Conservation (phyloP, 257 asterid species). For the Paulownia fortunei region DNA sequence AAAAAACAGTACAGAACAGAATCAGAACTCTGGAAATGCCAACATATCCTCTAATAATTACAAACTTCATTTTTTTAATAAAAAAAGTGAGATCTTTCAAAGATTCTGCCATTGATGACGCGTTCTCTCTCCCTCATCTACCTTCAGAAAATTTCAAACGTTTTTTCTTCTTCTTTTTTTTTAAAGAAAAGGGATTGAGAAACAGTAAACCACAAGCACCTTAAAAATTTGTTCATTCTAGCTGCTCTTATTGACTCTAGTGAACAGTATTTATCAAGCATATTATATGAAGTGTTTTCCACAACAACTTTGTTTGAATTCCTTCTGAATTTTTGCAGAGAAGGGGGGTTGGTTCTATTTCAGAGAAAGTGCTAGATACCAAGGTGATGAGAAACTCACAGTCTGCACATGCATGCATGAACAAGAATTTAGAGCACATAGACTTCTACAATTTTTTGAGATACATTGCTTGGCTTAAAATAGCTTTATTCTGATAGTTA, state of each 20-base stretch:
- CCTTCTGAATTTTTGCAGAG: conserved; percentile 58
- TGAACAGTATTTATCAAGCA: too few species aligned
- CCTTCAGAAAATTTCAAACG: conserved; percentile 4
- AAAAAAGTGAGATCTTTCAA: conserved; percentile 37
- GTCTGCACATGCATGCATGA: conserved; percentile 43
- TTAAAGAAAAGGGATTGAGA: background rate
- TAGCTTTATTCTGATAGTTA: background rate
- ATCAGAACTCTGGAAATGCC: conserved; percentile 47
- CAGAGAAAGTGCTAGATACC: conserved; percentile 75
- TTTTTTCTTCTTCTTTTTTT: too few species aligned
- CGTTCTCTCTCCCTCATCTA: conserved; percentile 37
- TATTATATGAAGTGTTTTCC: background rate
- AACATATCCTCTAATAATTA: conserved; percentile 40
- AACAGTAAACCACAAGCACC: background rate
- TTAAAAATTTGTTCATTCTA: conserved; percentile 23
- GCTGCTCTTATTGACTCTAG: conserved; percentile 36
- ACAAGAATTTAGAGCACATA: background rate
- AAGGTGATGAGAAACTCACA: conserved; percentile 59
- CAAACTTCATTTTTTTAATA: conserved; percentile 33
- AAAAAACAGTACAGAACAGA: conserved; percentile 51
- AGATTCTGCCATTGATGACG: conserved; percentile 46
- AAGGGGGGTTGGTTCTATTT: conserved; percentile 70
- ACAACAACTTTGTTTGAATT: conserved; percentile 19
- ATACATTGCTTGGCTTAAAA: too few species aligned
- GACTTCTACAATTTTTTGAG: conserved; percentile 1